A percentile compares a stretch with the other conserved stretches of the same genome.
phyloP scores from a whole-genome alignment of 1,139 yeast genomes.

The Hansenula sp. region DNA sequence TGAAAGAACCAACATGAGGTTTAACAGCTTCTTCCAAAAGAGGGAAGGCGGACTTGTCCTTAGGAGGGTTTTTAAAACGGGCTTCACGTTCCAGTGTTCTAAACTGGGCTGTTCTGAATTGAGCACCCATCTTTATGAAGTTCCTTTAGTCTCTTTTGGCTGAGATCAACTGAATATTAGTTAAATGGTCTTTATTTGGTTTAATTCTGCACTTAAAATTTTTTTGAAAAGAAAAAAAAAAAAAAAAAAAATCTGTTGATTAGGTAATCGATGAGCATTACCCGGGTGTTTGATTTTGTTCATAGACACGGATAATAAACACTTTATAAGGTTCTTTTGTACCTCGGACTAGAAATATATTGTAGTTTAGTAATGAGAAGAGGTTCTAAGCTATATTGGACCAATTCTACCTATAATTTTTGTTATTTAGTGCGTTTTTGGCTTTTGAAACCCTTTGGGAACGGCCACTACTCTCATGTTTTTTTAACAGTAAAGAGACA shows the following conservation, averaged over 20 bases:
- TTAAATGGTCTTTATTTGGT: not conserved
- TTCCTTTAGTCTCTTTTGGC: too few species aligned
- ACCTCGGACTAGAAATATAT: too few species aligned
- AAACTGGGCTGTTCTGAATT: conserved; percentile 44
- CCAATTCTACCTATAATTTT: too few species aligned
- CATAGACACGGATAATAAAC: too few species aligned
- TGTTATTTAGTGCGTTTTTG: too few species aligned
- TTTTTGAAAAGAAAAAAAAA: conserved; percentile 2
- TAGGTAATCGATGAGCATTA: not conserved
- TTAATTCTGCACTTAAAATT: conserved; percentile 1
- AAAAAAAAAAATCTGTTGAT: conserved; percentile 1
- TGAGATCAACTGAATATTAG: too few species aligned
- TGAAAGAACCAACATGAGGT: conserved; percentile 95
- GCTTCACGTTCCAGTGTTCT: conserved; percentile 85
- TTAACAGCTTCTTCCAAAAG: conserved; percentile 81
- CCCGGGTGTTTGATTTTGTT: too few species aligned
- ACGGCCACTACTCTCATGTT: conserved; percentile 9
- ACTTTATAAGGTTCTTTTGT: too few species aligned
- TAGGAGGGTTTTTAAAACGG: conserved; percentile 85
- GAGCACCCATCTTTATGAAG: conserved; percentile 14
- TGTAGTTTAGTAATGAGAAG: too few species aligned
- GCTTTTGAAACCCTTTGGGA: too few species aligned
- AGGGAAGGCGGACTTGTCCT: conserved; percentile 79
- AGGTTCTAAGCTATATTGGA: not conserved
- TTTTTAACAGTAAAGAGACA: not conserved